A percentile compares a stretch with the other conserved stretches of the same genome.
phyloP scores from a whole-genome alignment of 306 rosid genomes.

The Malus orientalis region DNA sequence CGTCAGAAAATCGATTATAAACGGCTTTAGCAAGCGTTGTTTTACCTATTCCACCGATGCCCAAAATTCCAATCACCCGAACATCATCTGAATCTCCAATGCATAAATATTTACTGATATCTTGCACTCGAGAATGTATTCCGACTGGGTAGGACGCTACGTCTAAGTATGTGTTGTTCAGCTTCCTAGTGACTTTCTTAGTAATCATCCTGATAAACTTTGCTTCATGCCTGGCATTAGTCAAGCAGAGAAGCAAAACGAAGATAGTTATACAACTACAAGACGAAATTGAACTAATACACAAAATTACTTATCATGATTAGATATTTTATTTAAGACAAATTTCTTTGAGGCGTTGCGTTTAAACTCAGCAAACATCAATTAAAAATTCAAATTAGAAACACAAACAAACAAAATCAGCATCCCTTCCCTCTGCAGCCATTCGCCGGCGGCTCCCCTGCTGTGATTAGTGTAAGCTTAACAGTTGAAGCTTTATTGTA shows the following conservation, averaged over 20 bases:
- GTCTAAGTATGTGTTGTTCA: neutral
- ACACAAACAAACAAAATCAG: too few relatives aligned
- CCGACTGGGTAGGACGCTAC: neutral
- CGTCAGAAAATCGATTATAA: neutral
- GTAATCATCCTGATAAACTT: neutral
- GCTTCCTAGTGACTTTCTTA: neutral
- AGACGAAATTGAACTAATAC: too few relatives aligned
- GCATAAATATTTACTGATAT: neutral
- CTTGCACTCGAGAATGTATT: neutral
- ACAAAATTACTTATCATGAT: too few relatives aligned
- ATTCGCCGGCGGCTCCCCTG: too few relatives aligned
- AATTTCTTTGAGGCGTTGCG: too few relatives aligned
- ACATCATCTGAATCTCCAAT: neutral
- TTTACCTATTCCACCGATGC: conserved; percentile 20
- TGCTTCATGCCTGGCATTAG: conserved; percentile 6
- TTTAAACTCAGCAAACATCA: too few relatives aligned
- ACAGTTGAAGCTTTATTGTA: too few relatives aligned
- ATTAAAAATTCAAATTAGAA: too few relatives aligned
- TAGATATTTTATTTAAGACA: too few relatives aligned
- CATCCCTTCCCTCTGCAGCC: too few relatives aligned
- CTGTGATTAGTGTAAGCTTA: too few relatives aligned
- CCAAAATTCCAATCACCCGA: neutral
- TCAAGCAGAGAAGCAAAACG: neutral
- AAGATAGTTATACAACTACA: neutral
- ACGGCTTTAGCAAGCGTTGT: conserved; percentile 16